Percentiles rank a stretch among this genome's conserved stretches.
Evolutionary conservation across 345 rosid genomes (phyloP).

Genomic region (Populus tremula): DNA sequence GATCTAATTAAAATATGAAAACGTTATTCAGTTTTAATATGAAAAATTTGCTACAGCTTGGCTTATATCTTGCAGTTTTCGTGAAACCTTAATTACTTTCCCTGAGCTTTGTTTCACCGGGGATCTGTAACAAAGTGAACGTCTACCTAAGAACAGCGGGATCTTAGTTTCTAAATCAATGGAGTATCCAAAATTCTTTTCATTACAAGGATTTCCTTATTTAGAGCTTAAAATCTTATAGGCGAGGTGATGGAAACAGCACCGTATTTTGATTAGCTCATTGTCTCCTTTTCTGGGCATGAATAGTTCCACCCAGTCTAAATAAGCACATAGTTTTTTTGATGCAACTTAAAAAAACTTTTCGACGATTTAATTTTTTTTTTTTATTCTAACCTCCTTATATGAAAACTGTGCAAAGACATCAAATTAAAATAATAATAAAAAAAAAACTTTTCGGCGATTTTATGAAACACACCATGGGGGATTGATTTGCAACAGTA

Average conservation of each 20-base stretch:
- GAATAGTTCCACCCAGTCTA: background rate
- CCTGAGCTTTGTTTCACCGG: background rate
- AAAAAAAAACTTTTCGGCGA: background rate
- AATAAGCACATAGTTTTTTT: background rate
- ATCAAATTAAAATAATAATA: too few relatives aligned
- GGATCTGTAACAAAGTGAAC: background rate
- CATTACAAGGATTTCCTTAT: background rate
- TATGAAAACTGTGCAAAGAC: background rate
- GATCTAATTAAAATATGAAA: too few relatives aligned
- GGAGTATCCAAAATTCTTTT: background rate
- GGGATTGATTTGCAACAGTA: background rate
- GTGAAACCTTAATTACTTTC: background rate
- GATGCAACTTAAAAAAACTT: background rate
- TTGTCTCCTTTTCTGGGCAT: background rate
- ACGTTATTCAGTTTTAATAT: too few relatives aligned
- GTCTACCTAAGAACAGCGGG: background rate
- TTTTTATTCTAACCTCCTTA: background rate
- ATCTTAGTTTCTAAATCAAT: background rate
- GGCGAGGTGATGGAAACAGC: too few relatives aligned
- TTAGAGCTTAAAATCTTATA: too few relatives aligned
- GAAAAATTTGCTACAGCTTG: too few relatives aligned
- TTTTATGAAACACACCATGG: background rate
- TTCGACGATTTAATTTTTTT: too few relatives aligned
- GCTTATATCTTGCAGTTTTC: background rate
- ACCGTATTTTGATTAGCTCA: too few relatives aligned